Evolutionary conservation across 2,329 filamentous ascomycete genomes (phyloP), one percentile per base, ranked within the genome.

Genomic region (Orbilia javanica): DNA sequence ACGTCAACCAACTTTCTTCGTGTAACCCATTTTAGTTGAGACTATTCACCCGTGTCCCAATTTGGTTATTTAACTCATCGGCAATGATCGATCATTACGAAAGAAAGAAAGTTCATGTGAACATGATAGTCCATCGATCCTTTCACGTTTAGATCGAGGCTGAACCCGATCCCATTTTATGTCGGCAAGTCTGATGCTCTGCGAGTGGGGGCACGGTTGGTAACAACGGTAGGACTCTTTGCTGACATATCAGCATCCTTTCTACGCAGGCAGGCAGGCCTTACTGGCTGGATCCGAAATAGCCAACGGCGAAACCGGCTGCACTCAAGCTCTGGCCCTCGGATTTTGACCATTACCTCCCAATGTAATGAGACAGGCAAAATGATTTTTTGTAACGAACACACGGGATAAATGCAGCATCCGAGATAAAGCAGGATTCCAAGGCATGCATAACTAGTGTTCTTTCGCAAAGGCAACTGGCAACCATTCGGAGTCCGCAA

Each of bases 1-100:
- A 60, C 55, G 55, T 60, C 55, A 42, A 60, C 55, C 31, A 42
- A 42, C 55, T 22, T 42, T 60, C 55, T 60, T 60, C 34, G 55
- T 60, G 55, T 60, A 60, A 60, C 55, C 55, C 55, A 60, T 34
- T 60, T 42, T 6, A 13, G 55, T 60, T 39, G 31, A 20, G 42
- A 57, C 42, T 42, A 20, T 25, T 60, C 55, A 60, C 55, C 34
- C 34, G 55, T 42, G 55, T 42, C 34, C 36, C 34, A 27, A 42
- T 8, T 60, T 31, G 42, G 55, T 2, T 27, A 60, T 60, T 60
- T 60, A 60, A 42, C 18, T 20, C 31, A 60, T 42, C 55, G 18
- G 34, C 18, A 39, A 25, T 8, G 42, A 60, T 42, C 55, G 18
- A 20, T 10, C 25, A 25, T 8, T 39, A 31, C 53, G 7, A 39